Conservation (phyloP, 148 eudicot species). For the Fallopia convolvulus region DNA sequence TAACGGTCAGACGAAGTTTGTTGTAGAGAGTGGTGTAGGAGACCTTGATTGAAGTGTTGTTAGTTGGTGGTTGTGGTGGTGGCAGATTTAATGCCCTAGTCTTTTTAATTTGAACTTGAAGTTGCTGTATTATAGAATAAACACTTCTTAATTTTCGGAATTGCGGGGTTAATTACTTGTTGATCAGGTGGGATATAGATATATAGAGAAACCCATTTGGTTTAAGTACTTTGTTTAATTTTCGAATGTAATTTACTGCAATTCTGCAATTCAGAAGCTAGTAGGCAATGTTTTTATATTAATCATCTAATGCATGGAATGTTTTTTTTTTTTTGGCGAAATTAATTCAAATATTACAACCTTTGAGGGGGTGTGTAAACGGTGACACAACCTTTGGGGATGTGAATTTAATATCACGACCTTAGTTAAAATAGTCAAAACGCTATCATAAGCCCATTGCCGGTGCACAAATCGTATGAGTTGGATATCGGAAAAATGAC, state of each 20-base stretch:
- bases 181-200: neutral
- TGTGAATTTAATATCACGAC: too few species aligned
- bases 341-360: too few species aligned
- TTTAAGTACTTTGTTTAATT: neutral
- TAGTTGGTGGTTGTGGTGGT: neutral
- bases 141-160: neutral
- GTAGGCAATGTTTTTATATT: neutral
- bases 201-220: neutral
- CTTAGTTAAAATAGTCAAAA: too few species aligned
- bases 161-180: neutral
- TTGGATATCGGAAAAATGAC: too few species aligned
- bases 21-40: neutral
- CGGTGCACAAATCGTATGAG: too few species aligned
- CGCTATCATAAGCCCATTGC: too few species aligned
- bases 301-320: neutral
- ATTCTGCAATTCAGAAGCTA: neutral
- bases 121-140: neutral
- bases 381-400: too few species aligned
- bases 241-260: constrained; percentile 1
- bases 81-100: neutral
- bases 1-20: neutral
- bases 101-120: neutral
- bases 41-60: neutral
- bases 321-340: too few species aligned
- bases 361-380: too few species aligned